These are phyloP conservation scores for Plasmodium fragile DNA, from an alignment of 169 alveolate genomes.

Conservation along the genomic window DNA sequence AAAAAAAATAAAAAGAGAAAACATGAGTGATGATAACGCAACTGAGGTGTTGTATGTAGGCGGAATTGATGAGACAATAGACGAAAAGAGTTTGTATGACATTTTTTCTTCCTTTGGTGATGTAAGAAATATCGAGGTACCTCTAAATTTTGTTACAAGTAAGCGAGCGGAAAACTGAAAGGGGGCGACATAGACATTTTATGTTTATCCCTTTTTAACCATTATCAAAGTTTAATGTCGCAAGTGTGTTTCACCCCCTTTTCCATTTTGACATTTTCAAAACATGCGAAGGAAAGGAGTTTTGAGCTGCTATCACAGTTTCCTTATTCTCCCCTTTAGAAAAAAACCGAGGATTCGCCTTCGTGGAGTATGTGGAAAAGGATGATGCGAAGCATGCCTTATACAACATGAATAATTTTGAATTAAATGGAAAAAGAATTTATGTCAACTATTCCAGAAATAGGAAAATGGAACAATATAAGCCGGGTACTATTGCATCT, in stretches of 20 bases:
- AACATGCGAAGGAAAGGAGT: background rate
- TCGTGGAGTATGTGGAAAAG: constrained; percentile 84
- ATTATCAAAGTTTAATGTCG: background rate
- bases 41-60: constrained; percentile 80
- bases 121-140: constrained; percentile 84
- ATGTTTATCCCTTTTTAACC: background rate
- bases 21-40: constrained; percentile 48
- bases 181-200: background rate
- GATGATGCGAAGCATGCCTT: constrained; percentile 88
- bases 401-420: constrained; percentile 85
- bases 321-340: constrained; percentile 52
- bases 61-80: constrained; percentile 86
- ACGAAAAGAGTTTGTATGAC: constrained; percentile 83
- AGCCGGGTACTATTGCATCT: constrained; percentile 49
- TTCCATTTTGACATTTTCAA: background rate
- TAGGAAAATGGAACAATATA: constrained; percentile 59
- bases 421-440: constrained; percentile 83
- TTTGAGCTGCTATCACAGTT: background rate
- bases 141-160: constrained; percentile 86
- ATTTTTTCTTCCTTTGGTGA: constrained; percentile 88
- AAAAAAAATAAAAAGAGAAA: background rate
- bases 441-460: constrained; percentile 82
- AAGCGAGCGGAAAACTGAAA: background rate
- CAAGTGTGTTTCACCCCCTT: background rate
- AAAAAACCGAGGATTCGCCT: constrained; percentile 84